These are phyloP conservation scores for Scalesia atractyloides DNA, from an alignment of 129 eudicot genomes.

Conservation along the genomic window DNA sequence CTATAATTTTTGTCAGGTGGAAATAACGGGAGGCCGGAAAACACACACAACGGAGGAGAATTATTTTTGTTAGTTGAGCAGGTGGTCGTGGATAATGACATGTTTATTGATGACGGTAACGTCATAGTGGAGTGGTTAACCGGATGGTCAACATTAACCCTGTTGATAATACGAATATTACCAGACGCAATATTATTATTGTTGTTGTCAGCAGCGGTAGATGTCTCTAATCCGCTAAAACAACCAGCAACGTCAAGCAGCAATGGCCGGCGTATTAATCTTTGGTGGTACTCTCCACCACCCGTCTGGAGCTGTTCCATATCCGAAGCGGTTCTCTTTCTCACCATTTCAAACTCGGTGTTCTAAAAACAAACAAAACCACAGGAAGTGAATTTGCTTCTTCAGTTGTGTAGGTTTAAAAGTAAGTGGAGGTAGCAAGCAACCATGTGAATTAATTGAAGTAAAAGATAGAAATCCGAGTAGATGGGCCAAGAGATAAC, in stretches of 20 bases:
- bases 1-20: slow-evolving; percentile 54
- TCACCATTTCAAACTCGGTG: slow-evolving; percentile 42
- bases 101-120: slow-evolving; percentile 36
- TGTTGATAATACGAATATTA: not conserved
- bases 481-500: slow-evolving; percentile 27
- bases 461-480: not conserved
- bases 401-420: not conserved
- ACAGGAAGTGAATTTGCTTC: too few species aligned
- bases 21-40: slow-evolving; percentile 85
- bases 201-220: not conserved
- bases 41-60: slow-evolving; percentile 68
- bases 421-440: too few species aligned
- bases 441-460: not conserved
- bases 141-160: not conserved
- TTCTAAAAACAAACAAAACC: too few species aligned
- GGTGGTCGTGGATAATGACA: slow-evolving; percentile 38
- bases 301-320: slow-evolving; percentile 48
- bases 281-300: slow-evolving; percentile 19
- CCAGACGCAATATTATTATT: not conserved
- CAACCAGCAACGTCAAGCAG: slow-evolving; percentile 3
- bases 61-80: slow-evolving; percentile 27
- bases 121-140: slow-evolving; percentile 77
- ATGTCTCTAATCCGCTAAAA: slow-evolving; percentile 10
- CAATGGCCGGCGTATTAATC: slow-evolving; percentile 22
- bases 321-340: slow-evolving; percentile 81